Evolutionary conservation across 306 rosid species (phyloP).

Genomic region (Inga laurina): DNA sequence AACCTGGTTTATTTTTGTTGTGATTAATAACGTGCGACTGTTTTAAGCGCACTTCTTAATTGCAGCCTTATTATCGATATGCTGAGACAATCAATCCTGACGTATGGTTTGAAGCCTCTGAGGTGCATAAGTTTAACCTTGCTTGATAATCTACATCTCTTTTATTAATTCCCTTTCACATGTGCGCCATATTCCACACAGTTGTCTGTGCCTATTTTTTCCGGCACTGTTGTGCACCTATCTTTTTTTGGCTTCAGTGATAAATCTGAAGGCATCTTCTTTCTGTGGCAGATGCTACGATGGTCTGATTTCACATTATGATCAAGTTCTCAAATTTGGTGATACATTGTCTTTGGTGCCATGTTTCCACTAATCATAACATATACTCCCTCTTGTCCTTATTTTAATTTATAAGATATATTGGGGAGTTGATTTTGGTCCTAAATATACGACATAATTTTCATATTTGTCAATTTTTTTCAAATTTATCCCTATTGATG

Average conservation of each 20-base stretch:
- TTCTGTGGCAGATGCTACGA: constrained; percentile 11
- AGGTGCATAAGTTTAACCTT: constrained; percentile 42
- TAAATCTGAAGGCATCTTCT: constrained; percentile 13
- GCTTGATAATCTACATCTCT: constrained; percentile 18
- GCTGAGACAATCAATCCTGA: constrained; percentile 76
- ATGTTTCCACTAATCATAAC: neutral
- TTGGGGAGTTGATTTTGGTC: no score
- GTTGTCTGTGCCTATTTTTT: constrained; percentile 11
- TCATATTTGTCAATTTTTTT: no score
- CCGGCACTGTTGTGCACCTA: neutral
- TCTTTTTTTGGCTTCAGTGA: constrained; percentile 22
- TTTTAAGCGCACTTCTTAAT: constrained; percentile 25
- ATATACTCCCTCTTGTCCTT: neutral
- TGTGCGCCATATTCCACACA: neutral
- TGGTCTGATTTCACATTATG: constrained; percentile 1
- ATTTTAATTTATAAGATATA: no score
- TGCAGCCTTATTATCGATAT: constrained; percentile 55
- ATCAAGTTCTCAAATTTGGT: constrained; percentile 11
- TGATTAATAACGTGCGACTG: constrained; percentile 24
- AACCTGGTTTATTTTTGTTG: neutral
- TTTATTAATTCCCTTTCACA: neutral
- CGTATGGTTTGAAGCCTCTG: constrained; percentile 92
- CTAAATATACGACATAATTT: no score
- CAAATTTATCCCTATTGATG: no score
- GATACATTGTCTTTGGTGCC: neutral